Percentiles rank a stretch among this genome's conserved stretches.
Conservation (phyloP, 371 early-diverging fungal genomes). For the Haplosporangium sp. region DNA sequence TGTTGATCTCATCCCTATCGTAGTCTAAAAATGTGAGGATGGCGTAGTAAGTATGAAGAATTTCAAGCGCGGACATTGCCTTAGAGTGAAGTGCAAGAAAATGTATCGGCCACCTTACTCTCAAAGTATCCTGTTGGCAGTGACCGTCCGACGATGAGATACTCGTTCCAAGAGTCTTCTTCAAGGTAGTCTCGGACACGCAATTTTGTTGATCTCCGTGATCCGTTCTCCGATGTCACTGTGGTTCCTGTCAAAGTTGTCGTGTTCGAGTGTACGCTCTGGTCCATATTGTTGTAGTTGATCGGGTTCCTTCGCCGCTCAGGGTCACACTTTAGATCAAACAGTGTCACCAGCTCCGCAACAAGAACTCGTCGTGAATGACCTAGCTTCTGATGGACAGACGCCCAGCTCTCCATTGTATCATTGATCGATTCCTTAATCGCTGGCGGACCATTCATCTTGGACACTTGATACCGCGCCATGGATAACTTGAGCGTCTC, state of each 20-base stretch:
- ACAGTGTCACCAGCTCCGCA: conserved; percentile 25
- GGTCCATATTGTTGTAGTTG: conserved; percentile 42
- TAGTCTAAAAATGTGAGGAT: conserved; percentile 48
- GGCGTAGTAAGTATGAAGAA: conserved; percentile 28
- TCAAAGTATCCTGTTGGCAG: conserved; percentile 46
- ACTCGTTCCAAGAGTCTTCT: conserved; percentile 54
- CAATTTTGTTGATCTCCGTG: conserved; percentile 41
- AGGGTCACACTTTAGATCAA: conserved; percentile 43
- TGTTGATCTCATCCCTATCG: conserved; percentile 83
- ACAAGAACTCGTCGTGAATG: conserved; percentile 58
- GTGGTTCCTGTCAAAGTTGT: conserved; percentile 14
- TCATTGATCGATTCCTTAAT: conserved; percentile 36
- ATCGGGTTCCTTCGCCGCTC: conserved; percentile 40
- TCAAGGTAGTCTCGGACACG: conserved; percentile 51
- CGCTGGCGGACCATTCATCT: conserved; percentile 40
- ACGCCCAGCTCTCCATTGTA: conserved; percentile 45
- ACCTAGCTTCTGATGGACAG: conserved; percentile 41
- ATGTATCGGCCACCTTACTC: conserved; percentile 7
- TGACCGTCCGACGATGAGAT: conserved; percentile 47
- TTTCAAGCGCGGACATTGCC: conserved; percentile 60
- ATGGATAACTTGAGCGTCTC: conserved; percentile 50
- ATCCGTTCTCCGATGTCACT: conserved; percentile 7
- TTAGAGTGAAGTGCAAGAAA: conserved; percentile 33
- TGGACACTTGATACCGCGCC: conserved; percentile 44
- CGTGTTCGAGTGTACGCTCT: conserved; percentile 26